Evolutionary conservation across 129 eudicot species (phyloP).

Genomic region (Dittrichia graveolens): DNA sequence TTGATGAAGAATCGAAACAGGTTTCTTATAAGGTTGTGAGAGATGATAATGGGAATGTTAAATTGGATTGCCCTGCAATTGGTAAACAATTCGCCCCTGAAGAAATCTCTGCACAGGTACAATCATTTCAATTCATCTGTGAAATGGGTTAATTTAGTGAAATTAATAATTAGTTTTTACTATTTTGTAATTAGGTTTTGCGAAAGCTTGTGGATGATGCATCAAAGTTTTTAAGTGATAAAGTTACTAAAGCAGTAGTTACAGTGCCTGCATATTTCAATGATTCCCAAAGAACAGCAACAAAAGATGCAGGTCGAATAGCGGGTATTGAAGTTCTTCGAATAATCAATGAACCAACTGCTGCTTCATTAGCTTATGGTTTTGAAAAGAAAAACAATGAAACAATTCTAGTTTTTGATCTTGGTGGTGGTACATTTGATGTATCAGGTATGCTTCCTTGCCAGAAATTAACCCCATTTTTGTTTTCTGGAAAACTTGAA

Average conservation of each 20-base stretch:
- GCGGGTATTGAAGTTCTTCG: slow-evolving; percentile 88
- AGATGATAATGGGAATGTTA: slow-evolving; percentile 87
- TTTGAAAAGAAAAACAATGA: slow-evolving; percentile 83
- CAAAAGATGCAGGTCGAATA: slow-evolving; percentile 89
- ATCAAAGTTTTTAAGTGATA: slow-evolving; percentile 78
- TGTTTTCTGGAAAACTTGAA: neutral
- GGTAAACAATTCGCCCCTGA: slow-evolving; percentile 86
- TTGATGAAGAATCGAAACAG: slow-evolving; percentile 89
- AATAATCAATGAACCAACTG: slow-evolving; percentile 91
- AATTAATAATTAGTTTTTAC: neutral
- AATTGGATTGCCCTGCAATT: slow-evolving; percentile 87
- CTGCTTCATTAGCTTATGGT: slow-evolving; percentile 94
- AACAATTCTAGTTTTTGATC: slow-evolving; percentile 82
- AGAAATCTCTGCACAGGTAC: slow-evolving; percentile 93
- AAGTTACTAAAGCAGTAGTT: slow-evolving; percentile 78
- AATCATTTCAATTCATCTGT: neutral
- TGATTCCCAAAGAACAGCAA: slow-evolving; percentile 90
- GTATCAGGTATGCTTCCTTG: slow-evolving; percentile 61
- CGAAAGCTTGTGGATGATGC: slow-evolving; percentile 92
- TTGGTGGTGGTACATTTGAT: slow-evolving; percentile 96
- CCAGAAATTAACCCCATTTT: neutral
- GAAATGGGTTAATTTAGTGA: neutral
- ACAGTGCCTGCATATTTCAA: slow-evolving; percentile 93
- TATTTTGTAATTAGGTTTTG: slow-evolving; percentile 49
- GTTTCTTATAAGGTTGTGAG: slow-evolving; percentile 71